Evolutionary conservation across 2,329 filamentous ascomycete species (phyloP).

Genomic region (Onygenales sp.): DNA sequence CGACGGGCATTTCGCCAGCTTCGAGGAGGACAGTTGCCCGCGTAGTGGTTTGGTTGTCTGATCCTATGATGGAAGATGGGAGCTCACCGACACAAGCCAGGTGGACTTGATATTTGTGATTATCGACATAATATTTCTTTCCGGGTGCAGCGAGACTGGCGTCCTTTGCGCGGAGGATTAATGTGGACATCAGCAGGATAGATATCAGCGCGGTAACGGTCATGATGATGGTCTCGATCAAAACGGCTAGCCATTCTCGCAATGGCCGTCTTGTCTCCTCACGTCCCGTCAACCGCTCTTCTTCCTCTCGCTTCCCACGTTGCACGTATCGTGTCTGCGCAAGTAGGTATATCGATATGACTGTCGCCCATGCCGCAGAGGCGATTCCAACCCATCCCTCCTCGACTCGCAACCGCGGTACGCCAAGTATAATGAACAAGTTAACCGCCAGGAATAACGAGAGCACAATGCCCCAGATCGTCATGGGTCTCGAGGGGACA

Average conservation of each 20-base stretch:
- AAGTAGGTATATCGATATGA: constrained; percentile 72
- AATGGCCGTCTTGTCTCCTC: constrained; percentile 75
- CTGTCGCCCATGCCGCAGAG: constrained; percentile 71
- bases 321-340: constrained; percentile 71
- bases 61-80: constrained; percentile 13
- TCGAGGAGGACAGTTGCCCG: constrained; percentile 77
- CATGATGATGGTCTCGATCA: constrained; percentile 64
- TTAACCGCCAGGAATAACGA: constrained; percentile 60
- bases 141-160: constrained; percentile 65
- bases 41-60: constrained; percentile 39
- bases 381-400: constrained; percentile 88
- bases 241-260: constrained; percentile 72
- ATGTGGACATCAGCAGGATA: constrained; percentile 66
- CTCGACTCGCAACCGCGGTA: constrained; percentile 65
- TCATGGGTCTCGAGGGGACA: constrained; percentile 68
- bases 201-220: constrained; percentile 57
- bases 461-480: constrained; percentile 61
- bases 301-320: constrained; percentile 89
- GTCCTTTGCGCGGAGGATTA: constrained; percentile 73
- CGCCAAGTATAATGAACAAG: constrained; percentile 68
- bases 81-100: constrained; percentile 71
- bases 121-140: constrained; percentile 69
- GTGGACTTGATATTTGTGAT: constrained; percentile 76
- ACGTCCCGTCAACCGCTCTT: constrained; percentile 82
- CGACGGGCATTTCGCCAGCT: constrained; percentile 69